These are phyloP conservation scores for Cryptomeria japonica DNA, from an alignment of 75 land plant genomes.

Conservation along the genomic window DNA sequence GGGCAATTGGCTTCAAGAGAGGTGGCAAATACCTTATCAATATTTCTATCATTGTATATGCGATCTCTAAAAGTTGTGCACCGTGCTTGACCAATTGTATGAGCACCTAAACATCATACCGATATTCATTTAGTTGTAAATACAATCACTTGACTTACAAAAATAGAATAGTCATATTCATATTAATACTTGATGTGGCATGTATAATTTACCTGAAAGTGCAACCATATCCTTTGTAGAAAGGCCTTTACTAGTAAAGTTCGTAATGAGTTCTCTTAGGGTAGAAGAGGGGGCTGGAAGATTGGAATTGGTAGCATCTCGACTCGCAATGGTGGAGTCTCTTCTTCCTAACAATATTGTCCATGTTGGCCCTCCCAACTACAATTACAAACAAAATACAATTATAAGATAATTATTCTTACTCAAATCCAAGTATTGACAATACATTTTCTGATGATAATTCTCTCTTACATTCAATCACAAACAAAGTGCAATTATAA, in stretches of 20 bases:
- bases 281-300: constrained; percentile 62
- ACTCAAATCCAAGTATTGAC: neutral
- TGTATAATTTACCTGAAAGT: constrained; percentile 43
- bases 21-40: constrained; percentile 17
- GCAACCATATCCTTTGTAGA: constrained; percentile 54
- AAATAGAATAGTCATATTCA: neutral
- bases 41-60: constrained; percentile 40
- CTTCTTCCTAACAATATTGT: constrained; percentile 69
- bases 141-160: no score
- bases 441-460: no score
- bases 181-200: neutral
- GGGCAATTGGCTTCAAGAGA: constrained; percentile 29
- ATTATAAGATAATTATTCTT: neutral
- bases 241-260: constrained; percentile 48
- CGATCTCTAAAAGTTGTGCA: constrained; percentile 35
- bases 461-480: no score
- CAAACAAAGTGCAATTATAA: no score
- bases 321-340: constrained; percentile 61
- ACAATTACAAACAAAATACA: neutral
- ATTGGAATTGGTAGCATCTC: constrained; percentile 45
- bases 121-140: neutral
- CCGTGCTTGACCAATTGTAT: constrained; percentile 49
- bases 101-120: constrained; percentile 22
- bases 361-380: constrained; percentile 75
- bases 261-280: constrained; percentile 42